phyloP scores from a whole-genome alignment of 805 yeast genomes.

The Geotrichum ghanense region DNA sequence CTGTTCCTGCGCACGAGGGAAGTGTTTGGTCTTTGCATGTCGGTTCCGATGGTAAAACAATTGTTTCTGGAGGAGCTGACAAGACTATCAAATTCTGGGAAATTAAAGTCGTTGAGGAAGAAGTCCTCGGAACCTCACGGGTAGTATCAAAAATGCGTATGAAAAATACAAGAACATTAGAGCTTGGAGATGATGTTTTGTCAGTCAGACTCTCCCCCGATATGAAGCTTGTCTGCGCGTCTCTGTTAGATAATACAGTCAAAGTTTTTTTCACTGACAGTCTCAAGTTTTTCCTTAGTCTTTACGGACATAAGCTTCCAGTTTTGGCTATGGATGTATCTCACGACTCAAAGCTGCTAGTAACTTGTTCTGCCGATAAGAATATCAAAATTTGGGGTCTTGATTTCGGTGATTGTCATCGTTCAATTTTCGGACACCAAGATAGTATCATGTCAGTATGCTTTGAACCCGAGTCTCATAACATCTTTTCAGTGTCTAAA shows the following conservation, averaged over 20 bases:
- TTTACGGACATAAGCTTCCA: constrained; percentile 95
- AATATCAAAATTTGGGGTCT: constrained; percentile 97
- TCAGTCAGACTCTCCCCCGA: constrained; percentile 75
- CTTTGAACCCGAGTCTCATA: constrained; percentile 76
- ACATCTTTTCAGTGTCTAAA: constrained; percentile 82
- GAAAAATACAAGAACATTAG: constrained; percentile 69
- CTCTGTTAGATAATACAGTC: constrained; percentile 87
- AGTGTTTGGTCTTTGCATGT: constrained; percentile 89
- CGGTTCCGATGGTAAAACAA: constrained; percentile 70
- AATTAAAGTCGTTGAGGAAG: constrained; percentile 49
- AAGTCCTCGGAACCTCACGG: constrained; percentile 58
- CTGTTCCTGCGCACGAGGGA: constrained; percentile 58
- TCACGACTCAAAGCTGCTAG: constrained; percentile 71
- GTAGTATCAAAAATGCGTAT: constrained; percentile 44
- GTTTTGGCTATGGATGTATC: constrained; percentile 90
- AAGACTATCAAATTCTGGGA: constrained; percentile 86
- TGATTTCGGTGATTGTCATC: constrained; percentile 98
- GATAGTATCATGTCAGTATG: constrained; percentile 86
- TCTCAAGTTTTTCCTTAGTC: constrained; percentile 73
- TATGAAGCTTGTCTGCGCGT: constrained; percentile 62
- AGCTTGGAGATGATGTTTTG: constrained; percentile 75
- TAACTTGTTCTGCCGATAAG: constrained; percentile 94
- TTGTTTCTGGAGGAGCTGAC: constrained; percentile 92
- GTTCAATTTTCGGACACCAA: constrained; percentile 91
- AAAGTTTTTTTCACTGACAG: constrained; percentile 85